Evolutionary conservation across 2,329 filamentous ascomycete species (phyloP), one percentile per base, ranked within the genome.

Genomic region (Hymenoscyphus occultus): DNA sequence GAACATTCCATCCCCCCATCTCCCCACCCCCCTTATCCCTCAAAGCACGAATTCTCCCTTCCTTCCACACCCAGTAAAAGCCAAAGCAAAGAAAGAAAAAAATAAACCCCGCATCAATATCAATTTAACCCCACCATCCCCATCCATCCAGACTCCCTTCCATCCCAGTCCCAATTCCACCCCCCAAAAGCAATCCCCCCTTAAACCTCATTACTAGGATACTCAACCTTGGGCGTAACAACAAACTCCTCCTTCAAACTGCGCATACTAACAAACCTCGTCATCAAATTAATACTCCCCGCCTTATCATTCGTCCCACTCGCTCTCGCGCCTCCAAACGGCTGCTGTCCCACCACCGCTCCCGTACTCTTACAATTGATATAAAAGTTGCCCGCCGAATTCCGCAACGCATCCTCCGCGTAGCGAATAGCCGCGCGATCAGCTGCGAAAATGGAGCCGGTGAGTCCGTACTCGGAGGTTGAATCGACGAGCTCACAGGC

Each of bases 341-440:
- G 85, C 79, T 91, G 88, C 79, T 91, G 89, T 14, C 87, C 88
- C 7, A 90, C 88, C 31, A 91, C 87, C 16, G 88, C 88, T 48
- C 88, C 89, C 1, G 88, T 91, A 77, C 86, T 89, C 84, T 93
- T 93, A 81, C 88, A 90, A 80, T 93, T 94, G 78, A 94, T 83
- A 80, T 94, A 94, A 76, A 93, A 93, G 81, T 94, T 94, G 54
- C 91, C 91, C 0, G 91, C 90, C 0, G 88, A 81, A 75, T 93
- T 87, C 69, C 90, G 82, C 62, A 94, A 81, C 67, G 82, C 84
- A 71, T 92, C 85, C 77, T 93, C 90, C 0, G 90, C 91, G 64
- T 82, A 82, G 31, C 87, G 83, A 65, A 93, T 79, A 14, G 83
- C 88, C 58, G 82, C 78, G 51, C 91, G 81, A 77, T 93, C 90